Evolutionary conservation across 306 rosid genomes (phyloP), one percentile per base, ranked within the genome.

Genomic region (Bauhinia variegata): DNA sequence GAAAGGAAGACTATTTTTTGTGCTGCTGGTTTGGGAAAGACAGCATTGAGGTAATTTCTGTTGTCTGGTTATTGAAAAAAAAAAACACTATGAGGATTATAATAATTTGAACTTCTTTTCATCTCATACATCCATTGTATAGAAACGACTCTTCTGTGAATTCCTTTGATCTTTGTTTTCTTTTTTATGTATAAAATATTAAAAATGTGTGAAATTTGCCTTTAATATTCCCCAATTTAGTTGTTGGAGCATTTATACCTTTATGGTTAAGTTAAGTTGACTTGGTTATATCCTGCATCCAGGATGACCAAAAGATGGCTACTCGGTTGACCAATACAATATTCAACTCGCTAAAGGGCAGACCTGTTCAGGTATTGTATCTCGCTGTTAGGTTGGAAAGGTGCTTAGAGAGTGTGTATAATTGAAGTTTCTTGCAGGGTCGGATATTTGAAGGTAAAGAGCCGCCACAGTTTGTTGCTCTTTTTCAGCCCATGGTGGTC

Each of bases 301-400:
- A 95, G 99, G 99, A 95, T 71, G 99, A 95, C 87, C 96, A 85
- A 67, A 88, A 70, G 74, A 88, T 79, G 90, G 97, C 97, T 39
- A 74, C 87, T 79, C 84, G 88, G 34, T 83, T 95, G 87, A 82
- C 92, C 52, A 88, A 74, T 59, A 88, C 97, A n/a, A 90, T 95
- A 88, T 88, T 65, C 80, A 95, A 83, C 86, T 90, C 97, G 34
- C 78, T 95, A 70, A 95, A 95, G 89, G 99, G 97, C 54, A 88
- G 99, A 85, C 99, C 99, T 33, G 96, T 86, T 80, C 96, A 88
- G 99, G 99, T 90, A 87, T 61, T 46, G 13, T 75, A 50, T 70
- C 63, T 76, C 47, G 55, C 53, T 61, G 46, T 79, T 69, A 70
- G 61, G 54, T 73, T 73, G 59, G 56, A 55, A 57, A 69, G 70